phyloP scores from a whole-genome alignment of 768 basidiomycete genomes.

The Termitomyces sp. region DNA sequence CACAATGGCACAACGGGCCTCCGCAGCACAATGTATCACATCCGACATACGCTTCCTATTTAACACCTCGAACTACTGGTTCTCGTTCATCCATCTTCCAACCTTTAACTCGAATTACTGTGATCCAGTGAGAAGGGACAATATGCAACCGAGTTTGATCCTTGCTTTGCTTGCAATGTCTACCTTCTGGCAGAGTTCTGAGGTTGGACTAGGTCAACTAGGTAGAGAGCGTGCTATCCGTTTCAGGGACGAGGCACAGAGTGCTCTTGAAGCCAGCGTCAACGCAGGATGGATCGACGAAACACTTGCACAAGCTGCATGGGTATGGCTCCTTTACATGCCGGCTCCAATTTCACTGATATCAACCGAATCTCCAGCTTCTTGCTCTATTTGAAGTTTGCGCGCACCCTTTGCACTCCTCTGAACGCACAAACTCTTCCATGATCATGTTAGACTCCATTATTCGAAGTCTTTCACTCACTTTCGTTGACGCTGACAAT shows the following conservation, averaged over 20 bases:
- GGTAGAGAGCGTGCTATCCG: constrained; percentile 54
- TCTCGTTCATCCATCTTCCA: constrained; percentile 70
- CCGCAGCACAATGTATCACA: constrained; percentile 38
- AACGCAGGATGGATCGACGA: constrained; percentile 71
- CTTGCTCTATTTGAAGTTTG: constrained; percentile 70
- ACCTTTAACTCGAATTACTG: constrained; percentile 56
- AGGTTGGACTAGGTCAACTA: constrained; percentile 40
- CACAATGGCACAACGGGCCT: constrained; percentile 37
- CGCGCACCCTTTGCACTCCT: constrained; percentile 56
- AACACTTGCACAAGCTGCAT: constrained; percentile 68
- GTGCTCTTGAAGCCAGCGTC: constrained; percentile 64
- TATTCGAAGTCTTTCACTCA: constrained; percentile 55
- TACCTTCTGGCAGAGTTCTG: constrained; percentile 67
- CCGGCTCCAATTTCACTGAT: not conserved
- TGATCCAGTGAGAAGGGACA: constrained; percentile 45
- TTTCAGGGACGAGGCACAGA: constrained; percentile 64
- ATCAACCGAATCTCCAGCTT: constrained; percentile 34
- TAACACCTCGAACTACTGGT: constrained; percentile 60
- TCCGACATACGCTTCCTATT: constrained; percentile 62
- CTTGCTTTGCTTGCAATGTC: constrained; percentile 58
- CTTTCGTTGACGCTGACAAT: constrained; percentile 53
- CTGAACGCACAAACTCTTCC: constrained; percentile 47
- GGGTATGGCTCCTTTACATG: constrained; percentile 40
- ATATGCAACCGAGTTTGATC: constrained; percentile 64
- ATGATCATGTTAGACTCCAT: constrained; percentile 62